Base-by-base conservation (phyloP, 257 asterid species). In the Verbena officinalis region DNA sequence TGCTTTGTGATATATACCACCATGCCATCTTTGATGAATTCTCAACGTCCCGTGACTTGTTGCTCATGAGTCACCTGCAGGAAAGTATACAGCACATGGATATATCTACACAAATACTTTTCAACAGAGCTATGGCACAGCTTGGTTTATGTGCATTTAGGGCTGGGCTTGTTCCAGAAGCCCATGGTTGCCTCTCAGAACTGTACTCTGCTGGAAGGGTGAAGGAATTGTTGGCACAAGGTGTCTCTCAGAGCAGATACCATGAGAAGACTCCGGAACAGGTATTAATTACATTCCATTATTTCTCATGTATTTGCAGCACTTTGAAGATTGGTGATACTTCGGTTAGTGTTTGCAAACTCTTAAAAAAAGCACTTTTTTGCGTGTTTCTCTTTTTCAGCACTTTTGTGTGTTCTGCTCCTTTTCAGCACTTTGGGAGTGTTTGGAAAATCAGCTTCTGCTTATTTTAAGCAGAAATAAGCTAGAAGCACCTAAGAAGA, bases 191-290 rank as follows among this genome's bases (percentile, higher is more conserved):
- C 71, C 96, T 94, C 5, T 73, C 95, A 5, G 99, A 94, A 62
- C 89, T 94, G 53, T 90, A 90, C 56, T 84, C 96, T 72, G 92
- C 95, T 64, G 97, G 97, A 16, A 86, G 96, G 72, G 99, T 88
- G 65, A 94, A 88, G 83, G 99, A 94, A 61, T 80, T 94, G 74
- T 84, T 94, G 51, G 99, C 99, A 0, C 99, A 94, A 77, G 99
- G 99, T 73, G 81, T 94, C 69, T 81, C 95, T 14, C 99, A 94
- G 77, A 86, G 91, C 78, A 81, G 97, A 60, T 90, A 84, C 70
- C 99, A 88, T 30, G 99, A 90, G 77, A 94, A 94, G 80, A 87
- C 99, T 13, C 99, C 96, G 4, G 97, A 90, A 74, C 97, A 94
- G 97, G 99, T 90, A 77, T 56, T 27, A 10, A 38, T 65, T 67